A percentile compares a stretch with the other conserved stretches of the same genome.
These are phyloP conservation scores for Sonneratia caseolaris DNA, from an alignment of 345 rosid genomes.

Conservation along the genomic window DNA sequence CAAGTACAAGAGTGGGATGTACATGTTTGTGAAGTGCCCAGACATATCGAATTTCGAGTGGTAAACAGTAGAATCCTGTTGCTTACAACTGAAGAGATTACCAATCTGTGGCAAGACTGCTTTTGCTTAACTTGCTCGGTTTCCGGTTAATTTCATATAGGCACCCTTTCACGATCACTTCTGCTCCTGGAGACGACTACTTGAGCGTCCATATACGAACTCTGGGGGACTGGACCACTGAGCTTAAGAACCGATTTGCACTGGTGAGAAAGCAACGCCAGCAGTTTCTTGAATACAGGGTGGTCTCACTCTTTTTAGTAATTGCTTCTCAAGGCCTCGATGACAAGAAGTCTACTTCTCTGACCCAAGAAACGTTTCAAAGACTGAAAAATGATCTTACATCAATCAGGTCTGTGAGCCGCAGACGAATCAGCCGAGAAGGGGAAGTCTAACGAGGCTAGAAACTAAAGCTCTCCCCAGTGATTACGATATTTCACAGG, in stretches of 20 bases:
- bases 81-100: too few relatives aligned
- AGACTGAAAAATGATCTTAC: too few relatives aligned
- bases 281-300: too few relatives aligned
- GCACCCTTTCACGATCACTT: slow-evolving; percentile 98
- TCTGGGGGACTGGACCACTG: slow-evolving; percentile 90
- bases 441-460: slow-evolving; percentile 49
- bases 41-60: slow-evolving; percentile 75
- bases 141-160: slow-evolving; percentile 16
- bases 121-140: neutral
- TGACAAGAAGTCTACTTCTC: too few relatives aligned
- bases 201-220: slow-evolving; percentile 86
- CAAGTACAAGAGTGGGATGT: slow-evolving; percentile 91
- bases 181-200: slow-evolving; percentile 82
- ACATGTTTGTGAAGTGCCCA: slow-evolving; percentile 82
- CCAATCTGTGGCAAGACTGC: neutral
- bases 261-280: slow-evolving; percentile 25
- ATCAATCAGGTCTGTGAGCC: slow-evolving; percentile 58
- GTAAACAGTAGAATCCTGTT: slow-evolving; percentile 19
- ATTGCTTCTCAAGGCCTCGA: neutral
- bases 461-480: slow-evolving; percentile 43
- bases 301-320: too few relatives aligned
- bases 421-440: slow-evolving; percentile 25
- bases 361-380: neutral
- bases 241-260: slow-evolving; percentile 52
- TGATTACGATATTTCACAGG: slow-evolving; percentile 38